A percentile compares a stretch with the other conserved stretches of the same genome.
phyloP scores from a whole-genome alignment of 441 rosid species.

The Erysimum cheiri region DNA sequence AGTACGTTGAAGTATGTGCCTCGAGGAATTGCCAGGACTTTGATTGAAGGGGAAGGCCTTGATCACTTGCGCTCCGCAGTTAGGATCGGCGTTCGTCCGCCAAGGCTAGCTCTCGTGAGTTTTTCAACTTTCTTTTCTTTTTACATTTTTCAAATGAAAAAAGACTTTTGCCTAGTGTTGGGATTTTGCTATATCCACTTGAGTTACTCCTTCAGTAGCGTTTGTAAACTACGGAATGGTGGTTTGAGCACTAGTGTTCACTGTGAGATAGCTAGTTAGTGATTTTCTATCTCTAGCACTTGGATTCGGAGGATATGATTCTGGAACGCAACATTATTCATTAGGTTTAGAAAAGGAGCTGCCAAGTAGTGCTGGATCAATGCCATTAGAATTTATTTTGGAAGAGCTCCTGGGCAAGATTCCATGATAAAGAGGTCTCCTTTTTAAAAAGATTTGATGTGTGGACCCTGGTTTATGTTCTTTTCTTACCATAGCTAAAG shows the following conservation, averaged over 20 bases:
- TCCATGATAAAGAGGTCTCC: conserved; percentile 5
- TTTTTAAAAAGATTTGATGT: conserved; percentile 31
- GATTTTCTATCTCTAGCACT: conserved; percentile 26
- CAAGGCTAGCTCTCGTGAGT: conserved; percentile 91
- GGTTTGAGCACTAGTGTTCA: conserved; percentile 32
- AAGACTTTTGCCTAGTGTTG: neutral
- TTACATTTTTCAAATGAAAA: conserved; percentile 8
- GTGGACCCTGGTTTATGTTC: conserved; percentile 36
- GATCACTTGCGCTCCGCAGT: conserved; percentile 53
- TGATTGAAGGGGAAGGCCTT: conserved; percentile 57
- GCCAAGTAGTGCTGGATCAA: conserved; percentile 8
- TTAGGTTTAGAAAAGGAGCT: conserved; percentile 29
- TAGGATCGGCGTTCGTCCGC: conserved; percentile 84
- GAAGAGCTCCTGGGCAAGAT: conserved; percentile 13
- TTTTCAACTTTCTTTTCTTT: neutral
- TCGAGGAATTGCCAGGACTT: conserved; percentile 43
- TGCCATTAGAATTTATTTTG: conserved; percentile 8
- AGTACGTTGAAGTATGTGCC: conserved; percentile 70
- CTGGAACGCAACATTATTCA: neutral
- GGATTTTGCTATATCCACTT: conserved; percentile 38
- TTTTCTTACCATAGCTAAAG: conserved; percentile 31
- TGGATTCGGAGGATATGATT: conserved; percentile 3
- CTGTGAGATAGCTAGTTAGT: neutral
- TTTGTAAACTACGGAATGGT: neutral
- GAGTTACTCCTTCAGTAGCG: conserved; percentile 7